A percentile compares a stretch with the other conserved stretches of the same genome.
phyloP scores from a whole-genome alignment of 108 stramenopile species.

The Pseudonitzschia multistriata region DNA sequence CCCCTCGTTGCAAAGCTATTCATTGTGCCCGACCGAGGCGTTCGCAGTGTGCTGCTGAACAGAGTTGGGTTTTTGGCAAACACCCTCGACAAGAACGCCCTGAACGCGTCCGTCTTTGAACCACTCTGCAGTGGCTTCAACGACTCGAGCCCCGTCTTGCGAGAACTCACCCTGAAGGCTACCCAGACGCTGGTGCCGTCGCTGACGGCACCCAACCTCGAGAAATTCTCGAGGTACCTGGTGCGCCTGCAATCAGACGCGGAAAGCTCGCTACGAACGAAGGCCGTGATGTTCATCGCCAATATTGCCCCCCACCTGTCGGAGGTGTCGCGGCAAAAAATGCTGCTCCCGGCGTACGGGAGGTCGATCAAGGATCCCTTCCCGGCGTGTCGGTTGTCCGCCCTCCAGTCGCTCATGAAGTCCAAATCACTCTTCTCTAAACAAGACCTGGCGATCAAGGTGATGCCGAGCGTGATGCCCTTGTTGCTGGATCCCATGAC shows the following conservation, averaged over 20 bases:
- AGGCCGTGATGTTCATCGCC: slow-evolving; percentile 85
- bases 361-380: slow-evolving; percentile 81
- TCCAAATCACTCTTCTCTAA: slow-evolving; percentile 61
- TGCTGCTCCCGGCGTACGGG: slow-evolving; percentile 75
- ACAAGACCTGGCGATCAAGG: slow-evolving; percentile 58
- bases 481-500: slow-evolving; percentile 59
- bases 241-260: slow-evolving; percentile 78
- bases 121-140: slow-evolving; percentile 89
- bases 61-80: slow-evolving; percentile 55
- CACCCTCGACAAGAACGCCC: slow-evolving; percentile 56
- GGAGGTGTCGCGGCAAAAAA: slow-evolving; percentile 66
- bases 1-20: slow-evolving; percentile 72
- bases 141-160: slow-evolving; percentile 69
- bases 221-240: slow-evolving; percentile 85
- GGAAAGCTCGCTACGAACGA: slow-evolving; percentile 77
- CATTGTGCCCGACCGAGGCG: slow-evolving; percentile 80
- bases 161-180: slow-evolving; percentile 86
- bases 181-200: slow-evolving; percentile 67
- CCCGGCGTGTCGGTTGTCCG: slow-evolving; percentile 73
- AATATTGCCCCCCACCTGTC: slow-evolving; percentile 73
- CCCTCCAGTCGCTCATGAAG: slow-evolving; percentile 47
- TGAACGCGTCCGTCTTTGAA: slow-evolving; percentile 80
- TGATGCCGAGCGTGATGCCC: slow-evolving; percentile 66
- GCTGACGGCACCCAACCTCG: slow-evolving; percentile 67
- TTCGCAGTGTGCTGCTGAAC: slow-evolving; percentile 72